A percentile compares a stretch with the other conserved stretches of the same genome.
Evolutionary conservation across 169 alveolate species (phyloP).

Genomic region (Miamiensis avidus): DNA sequence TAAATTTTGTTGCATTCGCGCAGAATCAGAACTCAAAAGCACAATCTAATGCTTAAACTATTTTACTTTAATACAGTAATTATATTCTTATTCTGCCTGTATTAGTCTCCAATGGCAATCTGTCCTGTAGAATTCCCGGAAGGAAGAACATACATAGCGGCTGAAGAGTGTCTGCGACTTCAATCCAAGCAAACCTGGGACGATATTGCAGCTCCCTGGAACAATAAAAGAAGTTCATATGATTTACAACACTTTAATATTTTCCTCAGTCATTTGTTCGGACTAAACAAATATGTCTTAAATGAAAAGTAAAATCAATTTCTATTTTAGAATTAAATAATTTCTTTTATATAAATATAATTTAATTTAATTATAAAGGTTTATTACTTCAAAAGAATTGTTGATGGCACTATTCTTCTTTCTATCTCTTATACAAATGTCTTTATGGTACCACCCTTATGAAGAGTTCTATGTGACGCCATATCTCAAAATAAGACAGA

Average conservation of each 20-base stretch:
- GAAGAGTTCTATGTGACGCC: conserved; percentile 32
- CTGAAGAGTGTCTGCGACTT: conserved; percentile 24
- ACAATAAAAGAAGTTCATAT: too few relatives aligned
- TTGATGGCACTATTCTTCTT: conserved; percentile 38
- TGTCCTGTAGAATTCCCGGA: conserved; percentile 38
- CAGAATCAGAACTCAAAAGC: too few relatives aligned
- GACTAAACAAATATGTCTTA: conserved; percentile 34
- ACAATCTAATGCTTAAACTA: conserved; percentile 23
- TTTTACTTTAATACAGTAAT: conserved; percentile 33
- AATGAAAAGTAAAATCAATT: too few relatives aligned
- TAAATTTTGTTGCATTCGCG: too few relatives aligned
- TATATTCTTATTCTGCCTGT: conserved; percentile 31
- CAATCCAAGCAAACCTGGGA: conserved; percentile 19
- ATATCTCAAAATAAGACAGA: conserved; percentile 21
- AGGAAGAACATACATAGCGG: conserved; percentile 27
- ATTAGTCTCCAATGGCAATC: conserved; percentile 32
- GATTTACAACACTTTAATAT: conserved; percentile 33
- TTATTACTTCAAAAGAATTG: conserved; percentile 30
- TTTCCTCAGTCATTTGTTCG: conserved; percentile 32
- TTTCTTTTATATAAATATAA: too few relatives aligned
- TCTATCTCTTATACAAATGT: conserved; percentile 25
- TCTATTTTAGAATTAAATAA: too few relatives aligned
- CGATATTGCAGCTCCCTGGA: too few relatives aligned
- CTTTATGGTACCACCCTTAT: conserved; percentile 46
- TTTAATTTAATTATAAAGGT: too few relatives aligned